These are phyloP conservation scores for Gentiana dahurica DNA, from an alignment of 257 asterid genomes.

Conservation along the genomic window DNA sequence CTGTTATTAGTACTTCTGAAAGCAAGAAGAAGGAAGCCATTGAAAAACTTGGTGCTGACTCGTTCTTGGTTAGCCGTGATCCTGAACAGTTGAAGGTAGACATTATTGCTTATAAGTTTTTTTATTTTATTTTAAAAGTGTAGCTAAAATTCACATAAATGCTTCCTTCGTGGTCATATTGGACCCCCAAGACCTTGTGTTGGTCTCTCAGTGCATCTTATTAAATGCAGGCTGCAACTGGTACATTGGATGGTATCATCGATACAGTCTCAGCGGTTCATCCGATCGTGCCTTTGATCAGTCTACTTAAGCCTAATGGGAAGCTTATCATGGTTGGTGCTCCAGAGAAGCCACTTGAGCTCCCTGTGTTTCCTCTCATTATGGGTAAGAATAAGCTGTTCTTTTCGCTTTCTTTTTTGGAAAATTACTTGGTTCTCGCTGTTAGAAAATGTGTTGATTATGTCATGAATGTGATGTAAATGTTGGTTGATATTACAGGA, in stretches of 20 bases:
- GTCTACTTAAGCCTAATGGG: slow-evolving; percentile 19
- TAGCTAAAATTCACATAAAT: too few relatives aligned
- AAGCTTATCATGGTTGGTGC: slow-evolving; percentile 25
- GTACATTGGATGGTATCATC: slow-evolving; percentile 24
- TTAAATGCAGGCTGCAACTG: slow-evolving; percentile 28
- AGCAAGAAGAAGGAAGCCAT: slow-evolving; percentile 42
- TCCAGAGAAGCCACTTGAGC: slow-evolving; percentile 18
- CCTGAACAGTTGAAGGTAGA: slow-evolving; percentile 36
- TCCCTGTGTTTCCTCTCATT: slow-evolving; percentile 17
- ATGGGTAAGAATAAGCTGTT: slow-evolving; percentile 3
- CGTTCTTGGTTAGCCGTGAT: slow-evolving; percentile 38
- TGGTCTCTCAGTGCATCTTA: too few relatives aligned
- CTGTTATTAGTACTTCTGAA: slow-evolving; percentile 53
- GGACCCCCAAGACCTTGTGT: not conserved
- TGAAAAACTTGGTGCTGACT: slow-evolving; percentile 47
- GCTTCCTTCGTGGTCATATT: too few relatives aligned
- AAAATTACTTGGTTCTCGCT: too few relatives aligned
- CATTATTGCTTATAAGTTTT: not conserved
- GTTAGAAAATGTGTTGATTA: too few relatives aligned
- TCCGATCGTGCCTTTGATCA: slow-evolving; percentile 17
- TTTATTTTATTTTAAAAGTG: too few relatives aligned
- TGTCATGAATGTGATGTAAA: too few relatives aligned
- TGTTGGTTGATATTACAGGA: slow-evolving; percentile 7
- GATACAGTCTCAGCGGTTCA: slow-evolving; percentile 25
- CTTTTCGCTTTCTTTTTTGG: too few relatives aligned